These are phyloP conservation scores for Fusarium sp. DNA, from an alignment of 2,329 filamentous ascomycete species.

Conservation along the genomic window DNA sequence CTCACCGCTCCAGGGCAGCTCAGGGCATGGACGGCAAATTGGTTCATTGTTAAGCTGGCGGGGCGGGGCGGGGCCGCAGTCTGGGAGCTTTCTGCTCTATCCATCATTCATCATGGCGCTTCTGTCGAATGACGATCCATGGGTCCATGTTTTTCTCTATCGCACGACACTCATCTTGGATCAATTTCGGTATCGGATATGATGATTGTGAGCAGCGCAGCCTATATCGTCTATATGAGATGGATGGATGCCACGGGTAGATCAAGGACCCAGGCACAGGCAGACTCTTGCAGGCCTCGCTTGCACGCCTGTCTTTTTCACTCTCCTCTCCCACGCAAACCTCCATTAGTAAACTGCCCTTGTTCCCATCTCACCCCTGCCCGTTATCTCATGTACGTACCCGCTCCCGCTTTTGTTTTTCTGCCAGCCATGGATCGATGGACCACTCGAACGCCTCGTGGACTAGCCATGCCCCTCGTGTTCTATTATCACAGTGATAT, in stretches of 20 bases:
- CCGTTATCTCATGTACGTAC: conserved; percentile 29
- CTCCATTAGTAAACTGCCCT: conserved; percentile 9
- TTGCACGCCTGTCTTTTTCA: conserved; percentile 6
- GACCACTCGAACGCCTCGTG: neutral
- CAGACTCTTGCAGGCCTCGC: neutral
- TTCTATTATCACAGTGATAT: neutral
- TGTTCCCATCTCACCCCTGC: conserved; percentile 14
- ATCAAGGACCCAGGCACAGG: neutral
- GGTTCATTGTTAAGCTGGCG: neutral
- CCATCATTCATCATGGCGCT: neutral
- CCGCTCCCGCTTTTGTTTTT: conserved; percentile 15
- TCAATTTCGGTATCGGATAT: neutral
- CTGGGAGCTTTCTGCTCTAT: neutral
- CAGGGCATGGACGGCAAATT: conserved; percentile 6
- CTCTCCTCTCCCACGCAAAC: neutral
- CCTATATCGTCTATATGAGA: neutral
- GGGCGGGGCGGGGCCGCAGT: conserved; percentile 1
- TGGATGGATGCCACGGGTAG: neutral
- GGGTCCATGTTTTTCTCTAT: conserved; percentile 38
- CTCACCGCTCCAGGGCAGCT: conserved; percentile 35
- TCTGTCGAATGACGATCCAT: conserved; percentile 37
- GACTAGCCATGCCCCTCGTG: conserved; percentile 5
- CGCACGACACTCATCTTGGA: conserved; percentile 36
- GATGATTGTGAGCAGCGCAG: neutral
- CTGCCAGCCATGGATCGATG: neutral